Evolutionary conservation across 2,329 filamentous ascomycete genomes (phyloP).

Genomic region (Knufia petricola): DNA sequence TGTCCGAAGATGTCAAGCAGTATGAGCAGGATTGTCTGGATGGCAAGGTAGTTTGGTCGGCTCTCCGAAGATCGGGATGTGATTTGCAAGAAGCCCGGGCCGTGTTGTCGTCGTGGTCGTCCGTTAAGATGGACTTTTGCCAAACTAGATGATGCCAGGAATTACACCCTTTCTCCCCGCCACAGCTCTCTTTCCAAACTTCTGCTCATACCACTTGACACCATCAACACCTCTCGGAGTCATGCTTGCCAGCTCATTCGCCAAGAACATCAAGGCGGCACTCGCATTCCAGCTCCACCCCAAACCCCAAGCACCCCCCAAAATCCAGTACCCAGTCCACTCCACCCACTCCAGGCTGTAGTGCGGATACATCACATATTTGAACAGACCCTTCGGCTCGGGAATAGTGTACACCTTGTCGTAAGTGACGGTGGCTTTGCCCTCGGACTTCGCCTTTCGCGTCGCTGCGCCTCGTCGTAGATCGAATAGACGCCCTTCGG

Average conservation of each 20-base stretch:
- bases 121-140: not conserved
- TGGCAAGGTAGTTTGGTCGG: not conserved
- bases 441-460: slow-evolving; percentile 20
- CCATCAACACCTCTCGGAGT: slow-evolving; percentile 74
- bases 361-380: slow-evolving; percentile 76
- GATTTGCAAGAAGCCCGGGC: too few species aligned
- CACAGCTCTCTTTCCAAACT: slow-evolving; percentile 77
- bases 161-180: slow-evolving; percentile 64
- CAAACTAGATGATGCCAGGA: slow-evolving; percentile 29
- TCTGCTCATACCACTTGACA: slow-evolving; percentile 74
- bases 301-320: slow-evolving; percentile 31
- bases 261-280: slow-evolving; percentile 69
- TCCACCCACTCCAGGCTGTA: slow-evolving; percentile 97
- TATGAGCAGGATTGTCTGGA: not conserved
- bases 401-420: slow-evolving; percentile 80
- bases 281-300: slow-evolving; percentile 48
- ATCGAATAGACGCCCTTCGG: slow-evolving; percentile 82
- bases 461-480: slow-evolving; percentile 61
- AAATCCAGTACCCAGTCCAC: slow-evolving; percentile 80
- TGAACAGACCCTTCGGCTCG: slow-evolving; percentile 65
- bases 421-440: slow-evolving; percentile 41
- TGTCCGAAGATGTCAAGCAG: slow-evolving; percentile 1
- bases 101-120: not conserved
- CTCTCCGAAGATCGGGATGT: too few species aligned
- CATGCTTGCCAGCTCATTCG: slow-evolving; percentile 89